Conservation (phyloP, 2,329 filamentous ascomycete genomes). For the Aplosporella prunicola region DNA sequence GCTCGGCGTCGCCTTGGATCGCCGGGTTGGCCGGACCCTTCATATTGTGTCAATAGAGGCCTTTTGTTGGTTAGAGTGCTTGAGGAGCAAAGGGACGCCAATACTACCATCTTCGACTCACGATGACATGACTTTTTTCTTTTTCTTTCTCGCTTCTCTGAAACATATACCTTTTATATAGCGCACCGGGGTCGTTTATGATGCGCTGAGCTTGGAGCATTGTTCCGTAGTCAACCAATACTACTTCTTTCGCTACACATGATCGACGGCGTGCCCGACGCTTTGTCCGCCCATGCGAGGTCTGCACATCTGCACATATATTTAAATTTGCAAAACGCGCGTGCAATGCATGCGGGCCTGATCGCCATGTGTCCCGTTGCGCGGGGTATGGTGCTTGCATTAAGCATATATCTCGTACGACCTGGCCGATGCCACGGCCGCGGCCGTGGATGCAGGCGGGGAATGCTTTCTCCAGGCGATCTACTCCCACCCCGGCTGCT, state of each 20-base stretch:
- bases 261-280: too few relatives aligned
- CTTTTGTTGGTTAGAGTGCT: slow-evolving; percentile 9
- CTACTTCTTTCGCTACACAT: background rate
- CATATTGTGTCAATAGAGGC: slow-evolving; percentile 8
- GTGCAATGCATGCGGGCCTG: too few relatives aligned
- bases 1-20: background rate
- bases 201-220: slow-evolving; percentile 3
- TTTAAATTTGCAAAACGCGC: too few relatives aligned
- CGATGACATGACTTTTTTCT: slow-evolving; percentile 8
- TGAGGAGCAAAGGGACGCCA: slow-evolving; percentile 8
- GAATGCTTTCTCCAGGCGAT: too few relatives aligned
- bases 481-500: too few relatives aligned
- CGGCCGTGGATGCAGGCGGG: too few relatives aligned
- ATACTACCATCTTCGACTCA: too few relatives aligned
- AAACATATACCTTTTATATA: slow-evolving; percentile 1
- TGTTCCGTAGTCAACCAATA: slow-evolving; percentile 3
- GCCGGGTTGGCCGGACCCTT: background rate
- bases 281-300: too few relatives aligned
- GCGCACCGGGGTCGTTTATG: background rate
- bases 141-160: slow-evolving; percentile 1
- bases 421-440: too few relatives aligned
- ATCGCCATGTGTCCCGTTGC: too few relatives aligned
- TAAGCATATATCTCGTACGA: too few relatives aligned
- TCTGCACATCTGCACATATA: slow-evolving; percentile 2
- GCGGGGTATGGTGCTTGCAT: too few relatives aligned